Base-by-base conservation (phyloP, 306 rosid genomes). In the Fragaria vesca region DNA sequence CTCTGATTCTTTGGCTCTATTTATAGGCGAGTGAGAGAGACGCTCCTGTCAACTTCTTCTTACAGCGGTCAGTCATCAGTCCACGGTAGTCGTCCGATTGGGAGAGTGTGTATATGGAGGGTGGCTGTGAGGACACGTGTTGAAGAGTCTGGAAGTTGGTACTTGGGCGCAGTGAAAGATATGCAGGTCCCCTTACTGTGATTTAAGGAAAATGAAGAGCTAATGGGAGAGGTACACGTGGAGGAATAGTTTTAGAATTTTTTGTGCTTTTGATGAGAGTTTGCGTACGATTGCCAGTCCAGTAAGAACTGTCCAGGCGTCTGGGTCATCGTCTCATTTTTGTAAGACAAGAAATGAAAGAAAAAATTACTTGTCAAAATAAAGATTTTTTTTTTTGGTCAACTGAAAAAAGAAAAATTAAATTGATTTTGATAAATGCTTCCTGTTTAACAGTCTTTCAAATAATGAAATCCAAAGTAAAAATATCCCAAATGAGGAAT, bases 51-150 rank as follows among this genome's bases (percentile, higher is more conserved):
- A 66, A 32, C 66, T 61, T 63, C 38, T 51, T 66, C 57, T 50
- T 38, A 4, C 87, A 76, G 79, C 73, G 10, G 76, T 50, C 76
- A 48, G 83, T 79, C 78, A 24, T 51, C 40, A 51, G 54, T 34
- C 54, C 38, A 71, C 58, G 6, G 7, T n/a, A 21, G 78, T 16
- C 81, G 82, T 86, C 0, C 0, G 84, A 86, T 88, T 24, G 63
- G 34, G 63, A 28, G 0, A 11, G 36, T 32, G 46, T 47, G 2
- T 42, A 71, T 88, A 0, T 5, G 0, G 45, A 86, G 82, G 89
- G 91, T 40, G 20, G 1, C 4, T 24, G 26, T 54, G 55, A 61
- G 28, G 58, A 11, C 3, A 28, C 12, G 50, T 55, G 40, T 47
- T 55, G 11, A 20, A 3, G 1, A 3, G 21, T 38, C 24, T 6